A percentile compares a stretch with the other conserved stretches of the same genome.
Evolutionary conservation across 805 yeast species (phyloP).

Genomic region (Ogataea paraovalis): DNA sequence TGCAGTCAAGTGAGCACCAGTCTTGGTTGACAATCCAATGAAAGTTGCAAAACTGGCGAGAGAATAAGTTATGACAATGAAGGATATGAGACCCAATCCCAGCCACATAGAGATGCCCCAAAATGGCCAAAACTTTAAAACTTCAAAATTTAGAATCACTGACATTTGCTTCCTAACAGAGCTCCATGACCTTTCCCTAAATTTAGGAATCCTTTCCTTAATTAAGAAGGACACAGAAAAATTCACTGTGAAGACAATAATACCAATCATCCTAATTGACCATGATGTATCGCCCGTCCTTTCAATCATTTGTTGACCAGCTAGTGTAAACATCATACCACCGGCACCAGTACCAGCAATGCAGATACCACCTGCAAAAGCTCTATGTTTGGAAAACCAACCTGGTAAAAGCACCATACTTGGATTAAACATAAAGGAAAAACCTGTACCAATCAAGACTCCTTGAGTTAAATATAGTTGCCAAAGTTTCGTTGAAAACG

Average conservation of each 20-base stretch:
- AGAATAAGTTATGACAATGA: slow-evolving; percentile 43
- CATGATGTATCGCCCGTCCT: slow-evolving; percentile 39
- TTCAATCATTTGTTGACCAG: slow-evolving; percentile 34
- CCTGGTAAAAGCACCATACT: slow-evolving; percentile 45
- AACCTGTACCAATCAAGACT: slow-evolving; percentile 45
- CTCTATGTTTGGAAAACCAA: slow-evolving; percentile 49
- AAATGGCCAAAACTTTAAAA: slow-evolving; percentile 16
- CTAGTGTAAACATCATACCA: slow-evolving; percentile 35
- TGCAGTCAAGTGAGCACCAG: slow-evolving; percentile 44
- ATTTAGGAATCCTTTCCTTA: slow-evolving; percentile 36
- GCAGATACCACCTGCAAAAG: slow-evolving; percentile 37
- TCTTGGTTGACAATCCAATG: slow-evolving; percentile 40
- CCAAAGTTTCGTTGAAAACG: slow-evolving; percentile 46
- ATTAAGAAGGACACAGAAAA: slow-evolving; percentile 39
- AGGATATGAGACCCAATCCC: slow-evolving; percentile 37
- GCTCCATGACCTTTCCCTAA: slow-evolving; percentile 8
- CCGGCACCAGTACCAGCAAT: slow-evolving; percentile 42
- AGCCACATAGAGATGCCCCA: slow-evolving; percentile 20
- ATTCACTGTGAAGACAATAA: slow-evolving; percentile 36
- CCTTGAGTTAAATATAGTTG: slow-evolving; percentile 53
- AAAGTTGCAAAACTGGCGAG: slow-evolving; percentile 43
- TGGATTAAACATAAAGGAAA: slow-evolving; percentile 49
- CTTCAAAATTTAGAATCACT: slow-evolving; percentile 13
- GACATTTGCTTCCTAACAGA: slow-evolving; percentile 10
- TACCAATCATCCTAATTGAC: slow-evolving; percentile 42